phyloP scores from a whole-genome alignment of 805 yeast genomes.

The Yamadazyma paraphyllophila region DNA sequence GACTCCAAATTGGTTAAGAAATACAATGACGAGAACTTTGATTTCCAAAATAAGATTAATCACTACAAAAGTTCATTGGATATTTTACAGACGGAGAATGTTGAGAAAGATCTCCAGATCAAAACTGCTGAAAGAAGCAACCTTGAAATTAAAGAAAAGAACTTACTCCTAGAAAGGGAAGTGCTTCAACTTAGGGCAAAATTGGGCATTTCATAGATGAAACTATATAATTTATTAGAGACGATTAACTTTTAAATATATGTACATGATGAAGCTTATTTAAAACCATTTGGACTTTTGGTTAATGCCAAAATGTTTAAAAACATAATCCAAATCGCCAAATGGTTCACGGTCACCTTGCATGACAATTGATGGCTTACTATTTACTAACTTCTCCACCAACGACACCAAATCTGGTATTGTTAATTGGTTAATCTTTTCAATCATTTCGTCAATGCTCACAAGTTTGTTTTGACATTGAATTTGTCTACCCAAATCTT shows the following conservation, averaged over 20 bases:
- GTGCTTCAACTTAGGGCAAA: slow-evolving; percentile 50
- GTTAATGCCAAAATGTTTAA: slow-evolving; percentile 75
- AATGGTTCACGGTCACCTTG: slow-evolving; percentile 84
- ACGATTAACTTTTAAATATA: not conserved
- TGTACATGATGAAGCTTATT: not conserved
- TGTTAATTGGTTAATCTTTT: slow-evolving; percentile 65
- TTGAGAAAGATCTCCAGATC: slow-evolving; percentile 43
- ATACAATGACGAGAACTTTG: slow-evolving; percentile 59
- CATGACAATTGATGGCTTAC: slow-evolving; percentile 81
- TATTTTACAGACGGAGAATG: slow-evolving; percentile 36
- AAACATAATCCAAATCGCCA: slow-evolving; percentile 74
- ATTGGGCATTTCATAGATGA: slow-evolving; percentile 12
- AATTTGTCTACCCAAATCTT: slow-evolving; percentile 93
- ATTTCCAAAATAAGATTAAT: slow-evolving; percentile 50
- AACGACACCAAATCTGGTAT: slow-evolving; percentile 67
- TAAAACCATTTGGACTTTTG: slow-evolving; percentile 13
- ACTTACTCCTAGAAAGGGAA: slow-evolving; percentile 55
- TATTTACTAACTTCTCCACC: slow-evolving; percentile 73
- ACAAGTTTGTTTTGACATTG: slow-evolving; percentile 78
- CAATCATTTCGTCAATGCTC: slow-evolving; percentile 78
- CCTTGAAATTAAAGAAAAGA: slow-evolving; percentile 51
- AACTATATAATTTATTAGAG: not conserved
- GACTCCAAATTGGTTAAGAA: slow-evolving; percentile 49
- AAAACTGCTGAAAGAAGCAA: slow-evolving; percentile 56
- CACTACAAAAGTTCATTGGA: slow-evolving; percentile 39